Evolutionary conservation across 2,329 filamentous ascomycete genomes (phyloP), one percentile per base, ranked within the genome.

Genomic region (Waltergamsia citrina): DNA sequence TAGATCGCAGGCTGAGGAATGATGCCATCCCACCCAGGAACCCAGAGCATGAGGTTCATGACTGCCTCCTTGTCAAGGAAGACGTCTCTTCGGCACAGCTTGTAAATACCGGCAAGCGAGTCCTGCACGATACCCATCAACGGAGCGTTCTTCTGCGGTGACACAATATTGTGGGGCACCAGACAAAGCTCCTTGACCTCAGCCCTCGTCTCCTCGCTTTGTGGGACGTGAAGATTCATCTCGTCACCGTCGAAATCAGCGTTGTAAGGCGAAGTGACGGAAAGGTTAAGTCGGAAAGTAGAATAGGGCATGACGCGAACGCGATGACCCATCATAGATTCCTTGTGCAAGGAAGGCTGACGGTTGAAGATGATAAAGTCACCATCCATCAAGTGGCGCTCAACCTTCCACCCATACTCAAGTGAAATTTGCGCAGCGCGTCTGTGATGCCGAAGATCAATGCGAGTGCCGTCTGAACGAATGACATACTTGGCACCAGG

Each of bases 151-250:
- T 88, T 81, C 60, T 98, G 92, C 5, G 92, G 92, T 3, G 93
- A 98, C 8, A 98, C 93, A 50, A 99, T 96, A 59, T 98, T 95
- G 48, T 92, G 74, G 1, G 92, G 92, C n/a, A 99, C 92, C 73
- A 96, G 82, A 57, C 90, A 96, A 11, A 99, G 74, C 54, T 96
- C 82, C 57, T 79, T 85, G 47, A 98, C 78, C 59, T 99, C 92
- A 29, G 93, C 87, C 40, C 92, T 83, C 22, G 93, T 93, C 60
- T 99, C 93, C 53, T 98, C 88, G 24, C 85, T 92, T 53, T 99
- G 92, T 4, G 92, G 92, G 51, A 98, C 96, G 60, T 98, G 92
- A 88, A 98, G 93, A 57, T 98, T 98, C 92, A 98, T 98, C 59
- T 98, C 92, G 54, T 98, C 92, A 57, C 92, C 92, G 51, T 98